Conservation (phyloP, 2,329 filamentous ascomycete species). For the Ceratocystiopsis brevicomis region DNA sequence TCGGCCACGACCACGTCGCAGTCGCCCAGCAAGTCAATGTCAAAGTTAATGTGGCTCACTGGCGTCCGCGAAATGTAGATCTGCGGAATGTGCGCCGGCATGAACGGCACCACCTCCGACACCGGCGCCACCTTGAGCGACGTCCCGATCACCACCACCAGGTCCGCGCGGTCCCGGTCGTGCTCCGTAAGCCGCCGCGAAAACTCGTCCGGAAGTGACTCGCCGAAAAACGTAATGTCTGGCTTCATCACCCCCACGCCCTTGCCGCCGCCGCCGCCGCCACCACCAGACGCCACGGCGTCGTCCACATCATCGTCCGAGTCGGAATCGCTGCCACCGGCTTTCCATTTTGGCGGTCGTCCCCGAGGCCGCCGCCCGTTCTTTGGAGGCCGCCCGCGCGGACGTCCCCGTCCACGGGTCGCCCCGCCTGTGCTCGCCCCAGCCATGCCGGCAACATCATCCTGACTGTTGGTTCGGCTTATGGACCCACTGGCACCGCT, state of each 20-base stretch:
- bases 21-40: slow-evolving; percentile 89
- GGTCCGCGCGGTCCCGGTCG: slow-evolving; percentile 63
- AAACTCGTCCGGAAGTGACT: slow-evolving; percentile 71
- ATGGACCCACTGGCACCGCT: not conserved
- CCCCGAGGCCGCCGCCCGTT: slow-evolving; percentile 18
- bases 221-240: slow-evolving; percentile 96
- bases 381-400: slow-evolving; percentile 14
- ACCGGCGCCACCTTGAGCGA: slow-evolving; percentile 92
- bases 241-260: slow-evolving; percentile 78
- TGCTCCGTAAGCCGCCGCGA: slow-evolving; percentile 60
- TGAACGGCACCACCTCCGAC: slow-evolving; percentile 67
- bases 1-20: slow-evolving; percentile 83
- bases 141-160: slow-evolving; percentile 91
- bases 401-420: slow-evolving; percentile 4
- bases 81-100: slow-evolving; percentile 67
- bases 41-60: slow-evolving; percentile 79
- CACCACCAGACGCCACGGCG: slow-evolving; percentile 48
- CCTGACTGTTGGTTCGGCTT: slow-evolving; percentile 6
- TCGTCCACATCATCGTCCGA: slow-evolving; percentile 19
- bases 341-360: slow-evolving; percentile 19
- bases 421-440: slow-evolving; percentile 4
- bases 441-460: slow-evolving; percentile 10
- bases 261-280: slow-evolving; percentile 47
- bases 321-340: slow-evolving; percentile 20
- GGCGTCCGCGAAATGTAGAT: slow-evolving; percentile 78